Evolutionary conservation across 108 stramenopile species (phyloP), one percentile per base, ranked within the genome.

Genomic region (Cyclotella kingstonii): DNA sequence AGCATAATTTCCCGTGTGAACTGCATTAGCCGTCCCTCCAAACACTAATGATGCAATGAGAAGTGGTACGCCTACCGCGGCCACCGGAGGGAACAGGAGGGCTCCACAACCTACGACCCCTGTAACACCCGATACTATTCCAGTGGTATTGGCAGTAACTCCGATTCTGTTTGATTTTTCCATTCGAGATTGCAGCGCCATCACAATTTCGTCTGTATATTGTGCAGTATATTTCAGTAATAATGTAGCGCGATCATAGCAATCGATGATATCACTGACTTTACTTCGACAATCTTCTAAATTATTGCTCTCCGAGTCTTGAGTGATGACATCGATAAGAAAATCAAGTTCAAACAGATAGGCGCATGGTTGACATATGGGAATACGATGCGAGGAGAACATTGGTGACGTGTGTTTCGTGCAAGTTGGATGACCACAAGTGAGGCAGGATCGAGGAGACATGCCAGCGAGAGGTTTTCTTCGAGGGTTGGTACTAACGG

Each of bases 1-100:
- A n/a, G 81, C 81, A 44, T 66, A 75, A 58, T 68, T 60, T 21
- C 81, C 82, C 12, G 84, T 81, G 39, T 73, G 68, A 7, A 60
- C 84, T 9, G 81, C 80, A 1, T 82, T 80, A 1, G 87, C 82
- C n/a, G 68, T 68, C 12, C 82, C 80, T 3, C 87, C 82, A 66
- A 89, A 83, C n/a, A 89, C 48, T 12, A 89, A 43, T 5, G 82
- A 81, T 2, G 87, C 84, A 46, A 89, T 65, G 11, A 89, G 56
- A 5, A 89, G 52, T 7, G 87, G 87, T 9, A 84, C 78, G 22
- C 87, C 87, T 18, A 29, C 69, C 12, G 47, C 66, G 4, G 67
- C 73, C 15, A 63, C 83, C 2, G 86, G 82, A 1, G 86, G 81
- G 26, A 82, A 77, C 59, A 89, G 76, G 1, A 79, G 66, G n/a